A percentile compares a stretch with the other conserved stretches of the same genome.
Evolutionary conservation across 495 filamentous ascomycete species (phyloP).

Genomic region (Sabuloglossum arenarium): DNA sequence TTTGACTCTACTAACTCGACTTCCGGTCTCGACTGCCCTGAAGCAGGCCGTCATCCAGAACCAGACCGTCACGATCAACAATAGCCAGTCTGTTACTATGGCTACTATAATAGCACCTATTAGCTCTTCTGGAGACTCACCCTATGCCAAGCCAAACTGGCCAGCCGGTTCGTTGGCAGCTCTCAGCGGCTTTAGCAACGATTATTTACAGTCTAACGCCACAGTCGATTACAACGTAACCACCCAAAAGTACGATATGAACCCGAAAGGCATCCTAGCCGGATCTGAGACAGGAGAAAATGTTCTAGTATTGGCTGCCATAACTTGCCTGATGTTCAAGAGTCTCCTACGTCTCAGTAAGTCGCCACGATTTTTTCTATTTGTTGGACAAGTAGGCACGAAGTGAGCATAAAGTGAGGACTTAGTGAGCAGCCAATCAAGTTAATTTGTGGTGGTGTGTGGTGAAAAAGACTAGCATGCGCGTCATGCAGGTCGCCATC

Average conservation of each 20-base stretch:
- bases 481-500: no score
- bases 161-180: neutral
- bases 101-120: neutral
- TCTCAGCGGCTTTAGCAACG: neutral
- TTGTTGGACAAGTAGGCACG: no score
- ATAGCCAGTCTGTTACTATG: neutral
- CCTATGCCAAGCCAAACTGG: neutral
- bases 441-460: no score
- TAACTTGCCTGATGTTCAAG: no score
- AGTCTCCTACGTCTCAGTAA: no score
- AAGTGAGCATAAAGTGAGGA: no score
- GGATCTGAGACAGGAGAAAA: no score
- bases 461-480: no score
- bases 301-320: no score
- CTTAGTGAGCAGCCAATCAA: no score
- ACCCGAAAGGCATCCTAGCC: neutral
- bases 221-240: neutral
- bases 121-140: neutral
- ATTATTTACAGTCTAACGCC: neutral
- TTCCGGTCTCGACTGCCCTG: neutral
- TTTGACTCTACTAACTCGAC: no score
- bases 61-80: neutral
- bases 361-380: no score
- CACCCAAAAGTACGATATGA: neutral
- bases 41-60: neutral